Base-by-base conservation (phyloP, 1,284 basidiomycete species). In the Trametes versicolor region DNA sequence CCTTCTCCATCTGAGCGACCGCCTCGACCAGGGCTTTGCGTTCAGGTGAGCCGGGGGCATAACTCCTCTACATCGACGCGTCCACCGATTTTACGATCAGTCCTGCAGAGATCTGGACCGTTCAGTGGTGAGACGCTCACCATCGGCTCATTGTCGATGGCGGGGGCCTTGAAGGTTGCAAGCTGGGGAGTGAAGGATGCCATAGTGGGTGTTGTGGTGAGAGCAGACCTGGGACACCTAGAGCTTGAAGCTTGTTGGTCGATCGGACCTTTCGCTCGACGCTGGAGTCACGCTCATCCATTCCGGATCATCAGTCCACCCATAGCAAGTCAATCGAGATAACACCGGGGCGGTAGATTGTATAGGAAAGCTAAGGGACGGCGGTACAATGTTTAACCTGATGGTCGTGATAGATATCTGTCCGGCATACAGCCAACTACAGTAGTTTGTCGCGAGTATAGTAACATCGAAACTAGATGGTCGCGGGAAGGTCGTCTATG, bases 71-170 rank as follows among this genome's bases (percentile, higher is more conserved):
- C 56, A 39, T 54, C 25, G 45, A 21, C 8, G 15, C 39, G 52
- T 48, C 57, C 53, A 52, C 37, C 41, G 48, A 39, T 52, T 15
- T 17, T 9, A 21, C 17, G 53, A 55, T 55, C 53, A 51, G 50
- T n/a, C 48, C 32, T 36, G 12, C 52, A 15, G 34, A 13, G 4
- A 49, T 29, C 47, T 37, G 6, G 6, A 4, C 8, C 27, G 37
- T 45, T 23, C 29, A 57, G 15, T 15, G 8, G 15, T 39, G 43
- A 27, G n/a, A 34, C 34, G 77, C 85, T 74, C 72, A 95, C 94
- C 93, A 97, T 93, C 57, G 94, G 92, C 81, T 98, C 96, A 90
- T 98, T 98, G 64, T 92, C 85, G 75, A 95, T 85, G 39, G 79
- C 83, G 45, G 95, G 95, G 62, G 94, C 85, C 75, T 90, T 92